Conservation (phyloP, 495 filamentous ascomycete species). For the Tuber magnatum region DNA sequence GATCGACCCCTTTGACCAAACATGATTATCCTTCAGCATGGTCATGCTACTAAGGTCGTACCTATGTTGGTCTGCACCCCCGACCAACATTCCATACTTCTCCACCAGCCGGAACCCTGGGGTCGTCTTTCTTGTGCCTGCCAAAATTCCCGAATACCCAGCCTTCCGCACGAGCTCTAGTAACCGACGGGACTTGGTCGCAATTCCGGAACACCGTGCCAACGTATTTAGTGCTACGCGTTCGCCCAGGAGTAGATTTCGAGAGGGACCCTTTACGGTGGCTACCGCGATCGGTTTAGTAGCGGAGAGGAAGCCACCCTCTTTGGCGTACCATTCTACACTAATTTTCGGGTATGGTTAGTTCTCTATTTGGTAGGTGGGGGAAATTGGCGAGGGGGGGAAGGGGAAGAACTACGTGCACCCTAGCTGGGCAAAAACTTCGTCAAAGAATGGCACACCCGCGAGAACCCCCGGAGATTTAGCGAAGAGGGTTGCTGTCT, state of each 20-base stretch:
- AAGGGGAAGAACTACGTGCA: slow-evolving; percentile 50
- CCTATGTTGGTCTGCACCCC: slow-evolving; percentile 82
- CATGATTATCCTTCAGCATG: slow-evolving; percentile 98
- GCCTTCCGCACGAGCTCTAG: slow-evolving; percentile 50
- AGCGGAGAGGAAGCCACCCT: slow-evolving; percentile 61
- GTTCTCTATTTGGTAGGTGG: background rate
- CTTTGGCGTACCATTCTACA: slow-evolving; percentile 76
- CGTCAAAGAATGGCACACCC: slow-evolving; percentile 89
- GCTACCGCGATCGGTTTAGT: slow-evolving; percentile 55
- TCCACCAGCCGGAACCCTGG: slow-evolving; percentile 92
- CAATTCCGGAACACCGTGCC: slow-evolving; percentile 86
- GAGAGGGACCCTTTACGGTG: slow-evolving; percentile 77
- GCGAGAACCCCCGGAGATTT: slow-evolving; percentile 82
- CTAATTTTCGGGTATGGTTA: slow-evolving; percentile 13
- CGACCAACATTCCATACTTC: slow-evolving; percentile 95
- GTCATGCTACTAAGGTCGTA: slow-evolving; percentile 91
- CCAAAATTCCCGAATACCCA: slow-evolving; percentile 77
- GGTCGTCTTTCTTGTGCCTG: slow-evolving; percentile 92
- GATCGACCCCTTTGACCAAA: slow-evolving; percentile 82
- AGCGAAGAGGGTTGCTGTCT: slow-evolving; percentile 76
- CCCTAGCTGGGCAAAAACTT: slow-evolving; percentile 81
- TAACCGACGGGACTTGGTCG: slow-evolving; percentile 53
- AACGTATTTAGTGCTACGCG: slow-evolving; percentile 87
- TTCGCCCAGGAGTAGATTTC: slow-evolving; percentile 83
- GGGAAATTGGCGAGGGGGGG: background rate